Evolutionary conservation across 1,284 basidiomycete genomes (phyloP).

Genomic region (Coriolopsis trogii): DNA sequence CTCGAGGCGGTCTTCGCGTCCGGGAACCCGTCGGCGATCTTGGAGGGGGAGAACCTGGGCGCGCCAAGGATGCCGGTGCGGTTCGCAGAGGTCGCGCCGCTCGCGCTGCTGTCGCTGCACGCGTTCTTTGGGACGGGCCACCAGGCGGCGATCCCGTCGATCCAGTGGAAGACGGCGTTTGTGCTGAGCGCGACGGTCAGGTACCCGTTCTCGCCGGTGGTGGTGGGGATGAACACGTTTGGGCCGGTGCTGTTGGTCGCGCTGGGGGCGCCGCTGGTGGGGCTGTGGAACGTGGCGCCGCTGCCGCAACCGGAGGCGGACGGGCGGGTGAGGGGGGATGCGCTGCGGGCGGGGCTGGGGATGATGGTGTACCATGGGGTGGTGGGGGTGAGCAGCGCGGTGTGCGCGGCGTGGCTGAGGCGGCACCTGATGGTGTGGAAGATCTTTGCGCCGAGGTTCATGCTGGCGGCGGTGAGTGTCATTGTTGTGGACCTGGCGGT

Average conservation of each 20-base stretch:
- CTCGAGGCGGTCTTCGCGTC: conserved; percentile 55
- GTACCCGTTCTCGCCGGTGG: conserved; percentile 78
- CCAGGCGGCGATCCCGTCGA: conserved; percentile 85
- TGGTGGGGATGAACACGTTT: conserved; percentile 84
- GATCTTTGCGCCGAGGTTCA: conserved; percentile 94
- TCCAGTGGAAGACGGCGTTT: conserved; percentile 97
- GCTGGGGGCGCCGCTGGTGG: conserved; percentile 73
- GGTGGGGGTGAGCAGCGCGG: conserved; percentile 71
- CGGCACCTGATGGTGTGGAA: conserved; percentile 99
- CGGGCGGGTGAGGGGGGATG: conserved; percentile 39
- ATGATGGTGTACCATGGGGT: conserved; percentile 72
- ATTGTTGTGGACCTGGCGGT: conserved; percentile 60
- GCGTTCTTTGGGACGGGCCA: conserved; percentile 92
- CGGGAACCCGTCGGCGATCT: conserved; percentile 45
- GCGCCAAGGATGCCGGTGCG: conserved; percentile 40
- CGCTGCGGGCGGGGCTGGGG: conserved; percentile 57
- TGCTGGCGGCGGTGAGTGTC: conserved; percentile 66
- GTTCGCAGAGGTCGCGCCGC: conserved; percentile 71
- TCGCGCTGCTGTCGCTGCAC: conserved; percentile 78
- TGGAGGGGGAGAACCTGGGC: conserved; percentile 35
- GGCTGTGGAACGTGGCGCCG: conserved; percentile 88
- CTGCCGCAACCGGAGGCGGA: conserved; percentile 32
- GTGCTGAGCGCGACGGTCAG: conserved; percentile 66
- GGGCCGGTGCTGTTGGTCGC: conserved; percentile 72
- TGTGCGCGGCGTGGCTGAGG: conserved; percentile 77